Percentiles rank a stretch among this genome's conserved stretches.
Conservation (phyloP, 2,329 filamentous ascomycete species). For the Polychaeton citri region DNA sequence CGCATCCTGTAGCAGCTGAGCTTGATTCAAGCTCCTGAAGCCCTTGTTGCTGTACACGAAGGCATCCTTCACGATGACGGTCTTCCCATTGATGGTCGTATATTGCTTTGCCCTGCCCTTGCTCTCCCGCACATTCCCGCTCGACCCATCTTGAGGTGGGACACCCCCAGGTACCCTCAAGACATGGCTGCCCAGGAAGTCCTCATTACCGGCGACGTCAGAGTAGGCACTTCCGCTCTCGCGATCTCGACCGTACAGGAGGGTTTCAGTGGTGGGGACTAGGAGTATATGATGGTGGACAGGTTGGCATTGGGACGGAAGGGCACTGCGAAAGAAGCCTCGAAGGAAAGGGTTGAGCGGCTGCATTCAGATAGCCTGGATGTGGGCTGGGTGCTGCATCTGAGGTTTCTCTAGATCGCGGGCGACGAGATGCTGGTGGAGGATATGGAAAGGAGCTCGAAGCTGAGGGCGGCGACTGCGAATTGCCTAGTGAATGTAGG, state of each 20-base stretch:
- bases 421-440: too few species aligned
- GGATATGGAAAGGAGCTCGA: too few species aligned
- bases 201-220: slow-evolving; percentile 77
- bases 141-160: slow-evolving; percentile 24
- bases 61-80: slow-evolving; percentile 85
- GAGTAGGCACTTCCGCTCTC: slow-evolving; percentile 65
- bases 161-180: slow-evolving; percentile 59
- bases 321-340: slow-evolving; percentile 95
- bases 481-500: too few species aligned
- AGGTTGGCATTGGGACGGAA: slow-evolving; percentile 81
- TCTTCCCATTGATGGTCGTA: slow-evolving; percentile 81
- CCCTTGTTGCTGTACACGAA: slow-evolving; percentile 95
- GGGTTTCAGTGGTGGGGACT: slow-evolving; percentile 82
- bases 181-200: slow-evolving; percentile 94
- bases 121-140: slow-evolving; percentile 56
- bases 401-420: too few species aligned
- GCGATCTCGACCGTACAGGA: slow-evolving; percentile 75
- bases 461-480: too few species aligned
- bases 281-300: slow-evolving; percentile 86
- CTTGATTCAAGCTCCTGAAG: slow-evolving; percentile 88
- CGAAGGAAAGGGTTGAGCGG: slow-evolving; percentile 96
- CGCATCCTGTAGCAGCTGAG: slow-evolving; percentile 68
- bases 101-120: slow-evolving; percentile 91
- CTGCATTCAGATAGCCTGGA: background rate
- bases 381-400: background rate